Evolutionary conservation across 495 filamentous ascomycete genomes (phyloP).

Genomic region (Penicillium canariense): DNA sequence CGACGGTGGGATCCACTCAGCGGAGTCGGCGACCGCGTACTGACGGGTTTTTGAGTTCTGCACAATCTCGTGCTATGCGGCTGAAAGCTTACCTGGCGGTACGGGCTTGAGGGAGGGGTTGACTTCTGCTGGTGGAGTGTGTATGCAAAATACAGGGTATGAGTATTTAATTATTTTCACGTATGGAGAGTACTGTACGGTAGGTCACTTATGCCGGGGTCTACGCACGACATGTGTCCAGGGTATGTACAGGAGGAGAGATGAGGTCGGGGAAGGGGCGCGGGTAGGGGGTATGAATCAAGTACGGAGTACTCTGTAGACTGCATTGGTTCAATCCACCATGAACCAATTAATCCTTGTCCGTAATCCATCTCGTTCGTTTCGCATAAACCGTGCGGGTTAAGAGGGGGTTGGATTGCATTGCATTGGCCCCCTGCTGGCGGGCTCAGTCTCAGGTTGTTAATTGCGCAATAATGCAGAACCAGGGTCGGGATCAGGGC

Average conservation of each 20-base stretch:
- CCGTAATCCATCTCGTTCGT: background rate
- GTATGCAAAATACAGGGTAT: background rate
- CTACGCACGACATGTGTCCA: too few relatives aligned
- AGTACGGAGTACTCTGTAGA: background rate
- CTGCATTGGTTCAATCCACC: background rate
- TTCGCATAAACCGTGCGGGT: background rate
- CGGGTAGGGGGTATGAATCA: background rate
- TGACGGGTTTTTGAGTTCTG: constrained; percentile 1
- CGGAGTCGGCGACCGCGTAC: constrained; percentile 4
- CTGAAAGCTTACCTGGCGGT: background rate
- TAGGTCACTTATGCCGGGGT: too few relatives aligned
- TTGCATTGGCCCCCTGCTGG: too few relatives aligned
- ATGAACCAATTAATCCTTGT: background rate
- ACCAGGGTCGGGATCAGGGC: background rate
- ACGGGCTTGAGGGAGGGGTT: background rate
- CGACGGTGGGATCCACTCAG: constrained; percentile 11
- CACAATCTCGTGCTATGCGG: background rate
- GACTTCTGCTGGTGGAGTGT: background rate
- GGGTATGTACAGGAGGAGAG: too few relatives aligned
- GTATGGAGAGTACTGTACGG: background rate
- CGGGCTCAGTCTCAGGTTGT: background rate
- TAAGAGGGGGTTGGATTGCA: background rate
- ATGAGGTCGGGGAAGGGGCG: background rate
- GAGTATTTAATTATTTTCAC: background rate
- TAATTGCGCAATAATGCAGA: background rate